Conservation (phyloP, 2,329 filamentous ascomycete genomes). For the Colletotrichum costaricense region DNA sequence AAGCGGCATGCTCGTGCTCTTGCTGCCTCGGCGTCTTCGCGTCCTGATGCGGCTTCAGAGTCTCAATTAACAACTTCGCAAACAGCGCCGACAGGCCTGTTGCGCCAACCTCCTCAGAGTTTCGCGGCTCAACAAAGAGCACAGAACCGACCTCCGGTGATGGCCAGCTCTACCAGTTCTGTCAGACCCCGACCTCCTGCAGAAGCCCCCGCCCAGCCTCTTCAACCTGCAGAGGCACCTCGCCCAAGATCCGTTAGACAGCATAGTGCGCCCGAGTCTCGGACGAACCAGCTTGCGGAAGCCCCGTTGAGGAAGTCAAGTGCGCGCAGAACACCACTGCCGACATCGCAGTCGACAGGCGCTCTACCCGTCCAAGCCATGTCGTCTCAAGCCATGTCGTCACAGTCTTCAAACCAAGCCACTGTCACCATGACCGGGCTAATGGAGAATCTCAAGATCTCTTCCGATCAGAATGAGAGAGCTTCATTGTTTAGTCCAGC, state of each 20-base stretch:
- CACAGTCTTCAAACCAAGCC: conserved; percentile 21
- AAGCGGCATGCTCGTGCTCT: conserved; percentile 48
- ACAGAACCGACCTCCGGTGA: conserved; percentile 58
- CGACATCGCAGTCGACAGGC: conserved; percentile 33
- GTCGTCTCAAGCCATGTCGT: conserved; percentile 1
- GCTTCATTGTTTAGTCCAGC: conserved; percentile 66
- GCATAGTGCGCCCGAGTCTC: conserved; percentile 27
- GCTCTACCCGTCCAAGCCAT: conserved; percentile 26
- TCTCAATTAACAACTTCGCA: conserved; percentile 49
- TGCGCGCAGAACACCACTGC: conserved; percentile 31
- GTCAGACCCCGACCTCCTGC: conserved; percentile 44
- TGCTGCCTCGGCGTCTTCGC: conserved; percentile 37
- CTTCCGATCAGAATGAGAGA: conserved; percentile 42
- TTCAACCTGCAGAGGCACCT: conserved; percentile 22
- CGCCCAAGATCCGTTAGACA: conserved; percentile 31
- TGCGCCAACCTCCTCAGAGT: conserved; percentile 69
- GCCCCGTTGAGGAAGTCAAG: conserved; percentile 28
- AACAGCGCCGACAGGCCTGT: conserved; percentile 53
- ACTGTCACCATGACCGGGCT: conserved; percentile 30
- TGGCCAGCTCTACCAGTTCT: conserved; percentile 40
- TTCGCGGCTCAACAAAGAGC: conserved; percentile 75
- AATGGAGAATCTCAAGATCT: conserved; percentile 40
- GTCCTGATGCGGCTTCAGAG: conserved; percentile 40
- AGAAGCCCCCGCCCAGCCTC: conserved; percentile 11
- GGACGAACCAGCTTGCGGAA: conserved; percentile 27